Evolutionary conservation across 306 rosid genomes (phyloP), one percentile per base, ranked within the genome.

Genomic region (Sphenostylis stenocarpa): DNA sequence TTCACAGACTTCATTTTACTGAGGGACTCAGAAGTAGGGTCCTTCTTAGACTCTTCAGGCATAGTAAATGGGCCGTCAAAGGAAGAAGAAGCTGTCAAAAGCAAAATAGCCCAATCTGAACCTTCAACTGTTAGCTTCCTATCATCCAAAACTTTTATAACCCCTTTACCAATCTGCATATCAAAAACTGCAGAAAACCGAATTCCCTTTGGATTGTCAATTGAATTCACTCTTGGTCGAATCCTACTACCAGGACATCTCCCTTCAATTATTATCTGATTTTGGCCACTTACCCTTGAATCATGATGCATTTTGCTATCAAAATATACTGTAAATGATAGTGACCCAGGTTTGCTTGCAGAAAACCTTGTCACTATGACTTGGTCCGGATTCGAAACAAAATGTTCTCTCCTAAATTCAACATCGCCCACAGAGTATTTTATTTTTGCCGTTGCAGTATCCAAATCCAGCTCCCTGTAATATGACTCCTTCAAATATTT

Each of bases 351-450:
- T 81, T 90, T 94, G 90, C 88, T 92, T 15, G 87, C 85, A 17
- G 95, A 87, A 62, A 94, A 73, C 86, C 76, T 92, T 70, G 91
- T 78, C 83, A 86, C 95, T 60, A 90, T 82, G 68, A 84, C 98
- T 89, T 94, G 91, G 77, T 91, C 93, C 0, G 90, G 96, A 72
- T 85, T 71, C 8, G 97, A 94, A 70, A 86, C 85, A 86, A 94
- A 94, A 85, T 92, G 96, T 70, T 89, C 96, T 87, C 98, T 86
- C 12, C 87, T 86, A 76, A 79, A 94, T 81, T 91, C 91, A 19
- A 89, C 86, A 76, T 83, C 92, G 41, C 89, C 95, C 24, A 92
- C 90, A 15, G 87, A 82, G 83, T 94, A 94, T 17, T 89, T 87
- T 62, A 92, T 73, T 69, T 68, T 89, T 53, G 67, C 95, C 16